These are phyloP conservation scores for Malassezia vespertilionis DNA, from an alignment of 1,284 basidiomycete genomes.

Conservation along the genomic window DNA sequence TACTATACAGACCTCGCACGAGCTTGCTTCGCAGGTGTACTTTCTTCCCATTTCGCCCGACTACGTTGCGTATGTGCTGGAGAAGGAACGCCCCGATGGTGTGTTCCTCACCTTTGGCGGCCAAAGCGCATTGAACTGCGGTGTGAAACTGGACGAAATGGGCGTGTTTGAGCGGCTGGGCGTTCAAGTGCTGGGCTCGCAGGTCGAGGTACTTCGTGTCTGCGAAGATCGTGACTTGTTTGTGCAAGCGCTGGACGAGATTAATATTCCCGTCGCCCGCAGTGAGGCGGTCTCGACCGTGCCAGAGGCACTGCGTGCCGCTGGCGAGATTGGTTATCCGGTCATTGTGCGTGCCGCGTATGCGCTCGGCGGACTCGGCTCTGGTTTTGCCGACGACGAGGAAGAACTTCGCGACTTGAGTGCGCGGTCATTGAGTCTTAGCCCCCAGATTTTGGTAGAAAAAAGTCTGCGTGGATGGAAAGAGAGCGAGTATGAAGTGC, in stretches of 20 bases:
- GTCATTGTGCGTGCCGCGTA: slow-evolving; percentile 97
- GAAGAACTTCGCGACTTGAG: slow-evolving; percentile 90
- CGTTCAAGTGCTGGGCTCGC: slow-evolving; percentile 87
- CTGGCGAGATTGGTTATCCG: slow-evolving; percentile 84
- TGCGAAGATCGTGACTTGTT: slow-evolving; percentile 90
- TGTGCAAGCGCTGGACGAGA: slow-evolving; percentile 92
- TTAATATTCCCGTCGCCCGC: slow-evolving; percentile 91
- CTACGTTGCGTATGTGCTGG: slow-evolving; percentile 95
- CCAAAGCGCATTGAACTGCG: slow-evolving; percentile 94
- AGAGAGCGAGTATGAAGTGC: slow-evolving; percentile 97
- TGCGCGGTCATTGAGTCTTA: slow-evolving; percentile 78
- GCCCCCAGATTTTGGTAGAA: slow-evolving; percentile 93
- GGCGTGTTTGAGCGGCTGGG: slow-evolving; percentile 88
- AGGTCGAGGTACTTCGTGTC: slow-evolving; percentile 65
- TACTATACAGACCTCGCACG: slow-evolving; percentile 58
- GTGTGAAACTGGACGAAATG: slow-evolving; percentile 95
- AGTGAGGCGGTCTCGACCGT: slow-evolving; percentile 97
- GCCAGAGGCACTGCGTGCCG: slow-evolving; percentile 79
- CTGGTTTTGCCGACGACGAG: slow-evolving; percentile 89
- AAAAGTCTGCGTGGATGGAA: slow-evolving; percentile 99
- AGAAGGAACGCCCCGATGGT: slow-evolving; percentile 95
- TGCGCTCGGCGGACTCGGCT: slow-evolving; percentile 94
- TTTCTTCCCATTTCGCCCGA: slow-evolving; percentile 93
- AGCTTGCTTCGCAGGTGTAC: slow-evolving; percentile 91
- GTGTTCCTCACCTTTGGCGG: slow-evolving; percentile 96